Evolutionary conservation across 371 early-diverging fungal species (phyloP).

Genomic region (Mortierella sp.): DNA sequence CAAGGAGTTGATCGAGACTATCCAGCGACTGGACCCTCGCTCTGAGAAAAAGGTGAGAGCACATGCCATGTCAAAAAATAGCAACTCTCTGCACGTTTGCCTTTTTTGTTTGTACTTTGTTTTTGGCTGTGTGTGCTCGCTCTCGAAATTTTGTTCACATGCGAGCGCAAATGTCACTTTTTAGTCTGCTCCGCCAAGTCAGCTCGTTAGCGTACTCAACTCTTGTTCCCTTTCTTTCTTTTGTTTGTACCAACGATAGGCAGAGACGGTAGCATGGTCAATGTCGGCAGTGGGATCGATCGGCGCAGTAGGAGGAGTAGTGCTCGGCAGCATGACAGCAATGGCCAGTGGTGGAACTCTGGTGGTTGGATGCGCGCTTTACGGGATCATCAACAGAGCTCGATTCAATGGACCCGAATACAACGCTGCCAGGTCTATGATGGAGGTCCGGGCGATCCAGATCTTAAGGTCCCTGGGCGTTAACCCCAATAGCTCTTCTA

Average conservation of each 20-base stretch:
- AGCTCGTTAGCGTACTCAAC: background rate
- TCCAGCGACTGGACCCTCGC: slow-evolving; percentile 65
- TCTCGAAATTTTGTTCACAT: background rate
- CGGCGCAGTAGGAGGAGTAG: slow-evolving; percentile 65
- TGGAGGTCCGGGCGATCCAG: slow-evolving; percentile 36
- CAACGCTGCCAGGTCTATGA: slow-evolving; percentile 42
- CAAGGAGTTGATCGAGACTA: slow-evolving; percentile 59
- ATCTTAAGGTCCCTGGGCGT: slow-evolving; percentile 35
- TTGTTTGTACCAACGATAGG: slow-evolving; percentile 1
- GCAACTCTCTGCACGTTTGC: background rate
- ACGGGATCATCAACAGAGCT: slow-evolving; percentile 46
- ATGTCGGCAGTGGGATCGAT: slow-evolving; percentile 61
- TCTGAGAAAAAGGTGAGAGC: slow-evolving; percentile 59
- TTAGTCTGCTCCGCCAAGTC: background rate
- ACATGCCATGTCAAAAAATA: background rate
- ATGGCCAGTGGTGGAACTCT: slow-evolving; percentile 54
- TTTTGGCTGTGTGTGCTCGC: background rate
- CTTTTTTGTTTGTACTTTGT: background rate
- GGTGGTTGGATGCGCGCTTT: slow-evolving; percentile 55
- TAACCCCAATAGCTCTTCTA: slow-evolving; percentile 22
- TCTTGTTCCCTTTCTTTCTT: background rate
- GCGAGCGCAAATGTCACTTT: background rate
- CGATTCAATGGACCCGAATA: slow-evolving; percentile 55
- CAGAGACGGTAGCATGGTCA: slow-evolving; percentile 59
- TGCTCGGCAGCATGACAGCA: slow-evolving; percentile 60